Evolutionary conservation across 1,139 yeast species (phyloP).

Genomic region (Nakaseomyces kungkrabaensis): DNA sequence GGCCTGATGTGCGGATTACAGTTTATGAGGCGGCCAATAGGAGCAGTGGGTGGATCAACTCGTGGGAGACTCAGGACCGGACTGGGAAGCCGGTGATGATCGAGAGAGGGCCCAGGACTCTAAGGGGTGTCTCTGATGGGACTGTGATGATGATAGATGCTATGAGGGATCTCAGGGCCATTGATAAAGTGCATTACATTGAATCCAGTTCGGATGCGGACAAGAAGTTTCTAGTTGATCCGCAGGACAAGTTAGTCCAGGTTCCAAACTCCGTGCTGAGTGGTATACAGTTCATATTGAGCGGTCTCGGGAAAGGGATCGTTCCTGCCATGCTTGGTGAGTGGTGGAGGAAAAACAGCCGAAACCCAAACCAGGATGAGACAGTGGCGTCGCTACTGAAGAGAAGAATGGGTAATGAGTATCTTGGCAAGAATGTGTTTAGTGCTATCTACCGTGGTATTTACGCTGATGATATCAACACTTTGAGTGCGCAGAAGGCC

Average conservation of each 20-base stretch:
- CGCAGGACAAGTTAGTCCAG: constrained; percentile 35
- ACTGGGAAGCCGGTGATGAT: constrained; percentile 30
- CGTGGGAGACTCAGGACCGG: constrained; percentile 30
- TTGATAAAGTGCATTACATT: constrained; percentile 41
- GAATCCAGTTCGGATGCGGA: constrained; percentile 45
- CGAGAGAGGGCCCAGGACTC: constrained; percentile 71
- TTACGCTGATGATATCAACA: constrained; percentile 73
- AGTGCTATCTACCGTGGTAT: constrained; percentile 86
- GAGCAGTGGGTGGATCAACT: constrained; percentile 75
- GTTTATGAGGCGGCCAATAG: constrained; percentile 46
- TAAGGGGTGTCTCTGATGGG: constrained; percentile 62
- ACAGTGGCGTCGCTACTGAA: constrained; percentile 55
- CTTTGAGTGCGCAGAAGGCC: constrained; percentile 56
- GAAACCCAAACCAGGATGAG: constrained; percentile 43
- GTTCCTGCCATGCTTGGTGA: constrained; percentile 32
- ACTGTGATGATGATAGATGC: constrained; percentile 52
- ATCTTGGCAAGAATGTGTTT: constrained; percentile 50
- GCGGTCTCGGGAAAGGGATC: constrained; percentile 38
- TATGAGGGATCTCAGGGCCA: constrained; percentile 36
- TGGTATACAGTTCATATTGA: constrained; percentile 35
- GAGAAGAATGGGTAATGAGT: constrained; percentile 55
- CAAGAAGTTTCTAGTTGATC: constrained; percentile 47
- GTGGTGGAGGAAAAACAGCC: constrained; percentile 26
- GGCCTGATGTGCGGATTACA: constrained; percentile 63
- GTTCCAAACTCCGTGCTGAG: constrained; percentile 37